These are phyloP conservation scores for Dactylorhiza incarnata DNA, from an alignment of 106 monocot genomes.

Conservation along the genomic window DNA sequence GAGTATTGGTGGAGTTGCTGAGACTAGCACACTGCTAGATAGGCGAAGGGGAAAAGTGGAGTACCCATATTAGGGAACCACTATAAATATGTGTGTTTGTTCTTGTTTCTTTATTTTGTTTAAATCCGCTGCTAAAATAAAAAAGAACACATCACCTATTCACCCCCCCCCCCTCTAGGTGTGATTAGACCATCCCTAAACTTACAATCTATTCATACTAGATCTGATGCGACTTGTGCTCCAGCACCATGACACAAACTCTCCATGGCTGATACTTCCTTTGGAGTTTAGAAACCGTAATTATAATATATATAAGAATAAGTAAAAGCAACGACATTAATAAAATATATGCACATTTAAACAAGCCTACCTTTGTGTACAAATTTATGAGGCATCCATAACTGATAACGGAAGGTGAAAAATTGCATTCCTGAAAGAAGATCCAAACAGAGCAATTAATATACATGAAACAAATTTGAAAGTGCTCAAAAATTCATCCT, in stretches of 20 bases:
- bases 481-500: neutral
- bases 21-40: too few species aligned
- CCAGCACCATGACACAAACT: neutral
- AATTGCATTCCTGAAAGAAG: slow-evolving; percentile 82
- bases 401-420: slow-evolving; percentile 72
- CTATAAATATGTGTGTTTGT: too few species aligned
- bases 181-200: too few species aligned
- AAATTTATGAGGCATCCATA: slow-evolving; percentile 96
- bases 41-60: too few species aligned
- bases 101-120: too few species aligned
- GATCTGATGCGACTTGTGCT: neutral
- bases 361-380: slow-evolving; percentile 60
- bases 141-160: too few species aligned
- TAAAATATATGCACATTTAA: neutral
- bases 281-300: neutral
- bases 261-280: neutral
- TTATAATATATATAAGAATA: neutral
- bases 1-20: too few species aligned
- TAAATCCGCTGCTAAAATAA: too few species aligned
- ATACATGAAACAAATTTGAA: neutral
- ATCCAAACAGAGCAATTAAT: slow-evolving; percentile 16
- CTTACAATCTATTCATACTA: neutral
- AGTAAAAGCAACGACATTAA: neutral
- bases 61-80: too few species aligned
- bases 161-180: too few species aligned